A percentile compares a stretch with the other conserved stretches of the same genome.
These are phyloP conservation scores for Remersonia thermophila DNA, from an alignment of 2,329 filamentous ascomycete species.

Conservation along the genomic window DNA sequence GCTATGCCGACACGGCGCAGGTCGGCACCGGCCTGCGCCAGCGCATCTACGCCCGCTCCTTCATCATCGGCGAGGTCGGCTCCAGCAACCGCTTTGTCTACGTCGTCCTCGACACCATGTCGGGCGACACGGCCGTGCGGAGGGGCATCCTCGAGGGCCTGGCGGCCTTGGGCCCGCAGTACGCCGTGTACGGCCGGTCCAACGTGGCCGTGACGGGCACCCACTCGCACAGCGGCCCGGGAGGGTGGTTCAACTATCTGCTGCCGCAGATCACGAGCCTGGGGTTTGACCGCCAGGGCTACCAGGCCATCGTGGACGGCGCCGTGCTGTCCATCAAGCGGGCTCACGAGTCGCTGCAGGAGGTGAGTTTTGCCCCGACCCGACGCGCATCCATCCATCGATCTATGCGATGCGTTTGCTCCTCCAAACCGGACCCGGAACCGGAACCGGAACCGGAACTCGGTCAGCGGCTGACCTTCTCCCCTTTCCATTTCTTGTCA, in stretches of 20 bases:
- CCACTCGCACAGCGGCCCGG: slow-evolving; percentile 80
- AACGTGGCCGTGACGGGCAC: slow-evolving; percentile 87
- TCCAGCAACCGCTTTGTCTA: slow-evolving; percentile 68
- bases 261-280: slow-evolving; percentile 78
- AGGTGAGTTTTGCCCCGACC: no score
- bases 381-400: no score
- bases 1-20: slow-evolving; percentile 70
- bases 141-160: slow-evolving; percentile 70
- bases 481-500: not conserved
- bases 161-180: slow-evolving; percentile 53
- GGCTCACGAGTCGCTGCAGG: slow-evolving; percentile 57
- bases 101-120: slow-evolving; percentile 72
- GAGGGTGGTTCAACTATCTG: slow-evolving; percentile 85
- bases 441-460: no score
- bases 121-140: slow-evolving; percentile 75
- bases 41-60: slow-evolving; percentile 72
- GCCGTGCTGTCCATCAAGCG: slow-evolving; percentile 65
- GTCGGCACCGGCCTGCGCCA: slow-evolving; percentile 75
- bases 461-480: no score
- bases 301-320: slow-evolving; percentile 76
- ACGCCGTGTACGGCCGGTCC: slow-evolving; percentile 59
- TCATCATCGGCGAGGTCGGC: slow-evolving; percentile 63
- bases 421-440: no score
- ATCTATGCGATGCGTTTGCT: no score
- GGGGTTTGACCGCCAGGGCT: slow-evolving; percentile 77